These are phyloP conservation scores for Sambucus nigra DNA, from an alignment of 129 eudicot genomes.

Conservation along the genomic window DNA sequence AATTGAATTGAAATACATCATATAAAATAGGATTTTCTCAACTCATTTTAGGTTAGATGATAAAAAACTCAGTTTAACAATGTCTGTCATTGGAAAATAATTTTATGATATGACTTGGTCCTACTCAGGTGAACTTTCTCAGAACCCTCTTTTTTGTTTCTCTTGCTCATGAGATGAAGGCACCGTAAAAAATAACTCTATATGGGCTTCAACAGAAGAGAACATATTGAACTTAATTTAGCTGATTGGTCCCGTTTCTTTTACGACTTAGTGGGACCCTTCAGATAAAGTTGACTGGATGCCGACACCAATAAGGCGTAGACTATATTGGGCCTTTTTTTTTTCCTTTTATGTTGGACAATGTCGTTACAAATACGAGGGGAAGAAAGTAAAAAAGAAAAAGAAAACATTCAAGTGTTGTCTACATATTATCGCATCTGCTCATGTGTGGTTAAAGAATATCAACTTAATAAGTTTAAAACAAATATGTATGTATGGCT, in stretches of 20 bases:
- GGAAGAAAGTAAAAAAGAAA: not conserved
- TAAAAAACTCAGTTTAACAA: too few species aligned
- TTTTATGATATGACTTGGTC: too few species aligned
- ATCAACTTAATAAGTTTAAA: not conserved
- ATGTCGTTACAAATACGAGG: not conserved
- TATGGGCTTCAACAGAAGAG: not conserved
- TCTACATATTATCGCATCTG: not conserved
- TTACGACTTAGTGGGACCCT: not conserved
- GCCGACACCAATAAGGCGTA: not conserved
- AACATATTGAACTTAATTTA: not conserved
- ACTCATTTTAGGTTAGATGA: too few species aligned
- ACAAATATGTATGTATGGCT: not conserved
- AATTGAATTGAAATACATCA: too few species aligned
- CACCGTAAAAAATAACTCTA: not conserved
- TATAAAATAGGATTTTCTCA: too few species aligned
- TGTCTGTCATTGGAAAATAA: not conserved
- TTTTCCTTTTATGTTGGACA: not conserved
- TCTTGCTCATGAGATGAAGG: not conserved
- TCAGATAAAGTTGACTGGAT: not conserved
- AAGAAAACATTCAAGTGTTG: not conserved
- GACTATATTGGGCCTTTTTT: not conserved
- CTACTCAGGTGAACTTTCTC: too few species aligned
- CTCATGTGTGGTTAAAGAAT: not conserved
- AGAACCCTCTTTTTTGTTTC: too few species aligned
- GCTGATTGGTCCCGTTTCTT: not conserved